These are phyloP conservation scores for Dryas integrifolia DNA, from an alignment of 331 rosid species.

Conservation along the genomic window DNA sequence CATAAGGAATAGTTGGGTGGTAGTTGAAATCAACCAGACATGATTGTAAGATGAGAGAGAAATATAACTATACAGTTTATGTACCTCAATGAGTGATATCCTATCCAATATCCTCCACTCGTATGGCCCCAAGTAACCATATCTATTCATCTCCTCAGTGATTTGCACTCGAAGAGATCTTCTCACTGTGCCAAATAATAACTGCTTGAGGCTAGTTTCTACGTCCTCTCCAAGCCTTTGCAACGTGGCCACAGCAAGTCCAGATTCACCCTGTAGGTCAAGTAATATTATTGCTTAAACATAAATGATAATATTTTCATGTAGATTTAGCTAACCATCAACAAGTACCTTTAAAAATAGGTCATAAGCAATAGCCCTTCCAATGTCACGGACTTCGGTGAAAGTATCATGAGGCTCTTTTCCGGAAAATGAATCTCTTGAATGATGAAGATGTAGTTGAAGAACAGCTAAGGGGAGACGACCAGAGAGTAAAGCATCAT, in stretches of 20 bases:
- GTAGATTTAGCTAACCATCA: constrained; percentile 21
- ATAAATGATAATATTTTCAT: constrained; percentile 22
- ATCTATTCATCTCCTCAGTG: constrained; percentile 76
- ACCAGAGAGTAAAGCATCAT: constrained; percentile 89
- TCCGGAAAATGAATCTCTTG: constrained; percentile 58
- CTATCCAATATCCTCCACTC: constrained; percentile 85
- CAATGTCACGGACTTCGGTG: constrained; percentile 90
- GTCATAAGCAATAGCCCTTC: constrained; percentile 93
- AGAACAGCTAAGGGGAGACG: constrained; percentile 98
- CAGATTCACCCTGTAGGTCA: constrained; percentile 84
- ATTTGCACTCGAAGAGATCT: constrained; percentile 73
- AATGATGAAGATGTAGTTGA: constrained; percentile 82
- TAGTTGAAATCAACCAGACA: constrained; percentile 24
- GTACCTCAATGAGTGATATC: constrained; percentile 78
- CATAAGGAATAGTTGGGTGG: constrained; percentile 18
- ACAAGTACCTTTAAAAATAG: constrained; percentile 82
- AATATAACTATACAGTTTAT: constrained; percentile 26
- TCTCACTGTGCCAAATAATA: constrained; percentile 82
- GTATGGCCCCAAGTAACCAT: constrained; percentile 77
- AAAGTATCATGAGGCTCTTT: constrained; percentile 73
- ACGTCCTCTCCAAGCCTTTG: constrained; percentile 94
- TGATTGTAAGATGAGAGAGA: constrained; percentile 24
- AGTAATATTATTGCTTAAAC: constrained; percentile 16
- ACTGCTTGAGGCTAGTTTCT: constrained; percentile 80
- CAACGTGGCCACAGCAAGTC: constrained; percentile 85